phyloP scores from a whole-genome alignment of 225 moss, liverwort and hornwort species.

The Polytrichum formosum region DNA sequence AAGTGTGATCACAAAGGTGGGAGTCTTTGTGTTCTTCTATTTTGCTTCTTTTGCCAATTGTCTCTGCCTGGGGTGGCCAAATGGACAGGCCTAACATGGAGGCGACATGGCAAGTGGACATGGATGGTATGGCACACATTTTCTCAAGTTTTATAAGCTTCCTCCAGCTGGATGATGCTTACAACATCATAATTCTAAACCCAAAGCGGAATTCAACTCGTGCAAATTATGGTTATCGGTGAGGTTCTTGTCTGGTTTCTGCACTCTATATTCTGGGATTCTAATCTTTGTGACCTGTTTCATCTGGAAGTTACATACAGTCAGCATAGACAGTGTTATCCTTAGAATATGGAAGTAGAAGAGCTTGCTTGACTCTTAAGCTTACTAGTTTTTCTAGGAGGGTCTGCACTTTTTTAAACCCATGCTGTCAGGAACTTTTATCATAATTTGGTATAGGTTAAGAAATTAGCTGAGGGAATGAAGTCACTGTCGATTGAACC shows the following conservation, averaged over 20 bases:
- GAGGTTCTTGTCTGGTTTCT: conserved; percentile 4
- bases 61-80: background rate
- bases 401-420: too few relatives aligned
- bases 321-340: too few relatives aligned
- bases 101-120: conserved; percentile 90
- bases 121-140: conserved; percentile 74
- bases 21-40: too few relatives aligned
- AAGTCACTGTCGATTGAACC: too few relatives aligned
- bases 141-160: conserved; percentile 80
- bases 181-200: conserved; percentile 85
- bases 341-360: too few relatives aligned
- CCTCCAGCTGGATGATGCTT: conserved; percentile 83
- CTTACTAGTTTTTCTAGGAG: too few relatives aligned
- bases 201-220: conserved; percentile 72
- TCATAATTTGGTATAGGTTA: too few relatives aligned
- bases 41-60: too few relatives aligned
- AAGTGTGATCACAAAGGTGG: too few relatives aligned
- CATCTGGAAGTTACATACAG: background rate
- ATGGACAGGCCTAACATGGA: conserved; percentile 51
- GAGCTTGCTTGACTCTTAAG: too few relatives aligned
- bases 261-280: background rate
- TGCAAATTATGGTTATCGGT: conserved; percentile 86
- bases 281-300: background rate
- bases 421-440: too few relatives aligned
- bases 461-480: too few relatives aligned